phyloP scores from a whole-genome alignment of 129 eudicot genomes.

The Artemisia argyi region DNA sequence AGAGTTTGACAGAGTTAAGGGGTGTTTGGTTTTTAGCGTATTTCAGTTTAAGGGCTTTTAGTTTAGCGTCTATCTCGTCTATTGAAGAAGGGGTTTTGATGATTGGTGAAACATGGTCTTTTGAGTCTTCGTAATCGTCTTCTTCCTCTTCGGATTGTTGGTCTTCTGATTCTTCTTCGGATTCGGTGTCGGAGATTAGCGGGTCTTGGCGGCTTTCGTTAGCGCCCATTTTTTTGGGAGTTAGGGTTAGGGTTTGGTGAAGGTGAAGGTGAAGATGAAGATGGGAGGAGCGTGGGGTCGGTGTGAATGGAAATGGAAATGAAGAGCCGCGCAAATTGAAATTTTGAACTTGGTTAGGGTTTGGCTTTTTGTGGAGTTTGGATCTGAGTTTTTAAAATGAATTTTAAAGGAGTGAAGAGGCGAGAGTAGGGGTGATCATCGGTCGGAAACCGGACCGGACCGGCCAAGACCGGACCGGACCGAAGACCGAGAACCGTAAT shows the following conservation, averaged over 20 bases:
- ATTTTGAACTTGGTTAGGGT: slow-evolving; percentile 28
- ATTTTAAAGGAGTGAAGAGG: too few relatives aligned
- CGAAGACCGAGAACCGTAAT: too few relatives aligned
- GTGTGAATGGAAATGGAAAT: slow-evolving; percentile 2
- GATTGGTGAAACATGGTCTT: slow-evolving; percentile 40
- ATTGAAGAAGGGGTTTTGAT: slow-evolving; percentile 66
- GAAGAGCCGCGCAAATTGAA: slow-evolving; percentile 49
- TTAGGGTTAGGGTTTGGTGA: slow-evolving; percentile 3
- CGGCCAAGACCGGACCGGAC: too few relatives aligned
- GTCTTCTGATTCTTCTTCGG: slow-evolving; percentile 24
- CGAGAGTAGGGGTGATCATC: too few relatives aligned
- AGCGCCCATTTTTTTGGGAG: slow-evolving; percentile 50
- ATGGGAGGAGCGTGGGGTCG: slow-evolving; percentile 25
- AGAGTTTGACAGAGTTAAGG: slow-evolving; percentile 58
- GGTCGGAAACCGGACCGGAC: too few relatives aligned
- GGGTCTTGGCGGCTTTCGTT: slow-evolving; percentile 68
- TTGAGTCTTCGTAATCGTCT: slow-evolving; percentile 34
- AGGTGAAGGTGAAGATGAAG: background rate
- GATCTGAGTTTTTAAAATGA: slow-evolving; percentile 10
- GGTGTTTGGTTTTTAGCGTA: slow-evolving; percentile 33
- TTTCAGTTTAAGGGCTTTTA: slow-evolving; percentile 73
- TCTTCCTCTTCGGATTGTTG: slow-evolving; percentile 35
- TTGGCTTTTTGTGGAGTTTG: slow-evolving; percentile 2
- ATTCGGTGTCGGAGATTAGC: slow-evolving; percentile 65
- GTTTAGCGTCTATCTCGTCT: slow-evolving; percentile 67